A percentile compares a stretch with the other conserved stretches of the same genome.
Evolutionary conservation across 768 basidiomycete genomes (phyloP).

Genomic region (Pisolithus microcarpus): DNA sequence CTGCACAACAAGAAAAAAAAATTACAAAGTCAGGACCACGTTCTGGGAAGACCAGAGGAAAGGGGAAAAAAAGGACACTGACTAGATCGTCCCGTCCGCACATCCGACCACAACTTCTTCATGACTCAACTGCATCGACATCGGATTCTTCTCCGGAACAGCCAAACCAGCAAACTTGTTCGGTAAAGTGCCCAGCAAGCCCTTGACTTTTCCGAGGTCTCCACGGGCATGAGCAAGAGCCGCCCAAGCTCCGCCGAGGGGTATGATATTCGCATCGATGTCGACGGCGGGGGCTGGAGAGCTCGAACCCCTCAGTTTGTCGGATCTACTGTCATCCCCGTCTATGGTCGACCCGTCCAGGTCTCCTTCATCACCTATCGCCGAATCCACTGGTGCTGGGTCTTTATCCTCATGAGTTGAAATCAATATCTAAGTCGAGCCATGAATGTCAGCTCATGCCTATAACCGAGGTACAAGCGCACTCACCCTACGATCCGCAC

Average conservation of each 20-base stretch:
- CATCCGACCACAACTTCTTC: slow-evolving; percentile 90
- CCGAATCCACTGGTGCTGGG: slow-evolving; percentile 10
- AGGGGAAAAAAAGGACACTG: slow-evolving; percentile 25
- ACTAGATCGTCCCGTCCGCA: slow-evolving; percentile 91
- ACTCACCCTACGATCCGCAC: slow-evolving; percentile 74
- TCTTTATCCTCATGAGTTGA: slow-evolving; percentile 70
- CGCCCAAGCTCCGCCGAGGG: slow-evolving; percentile 70
- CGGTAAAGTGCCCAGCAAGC: slow-evolving; percentile 56
- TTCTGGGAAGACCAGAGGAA: too few relatives aligned
- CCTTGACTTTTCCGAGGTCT: slow-evolving; percentile 40
- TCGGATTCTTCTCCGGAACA: slow-evolving; percentile 87
- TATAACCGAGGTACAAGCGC: neutral
- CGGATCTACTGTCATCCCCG: neutral
- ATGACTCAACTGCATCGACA: slow-evolving; percentile 88
- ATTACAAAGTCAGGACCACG: slow-evolving; percentile 8
- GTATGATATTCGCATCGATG: slow-evolving; percentile 57
- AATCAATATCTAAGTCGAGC: slow-evolving; percentile 57
- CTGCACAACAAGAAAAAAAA: slow-evolving; percentile 23
- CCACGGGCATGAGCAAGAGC: slow-evolving; percentile 44
- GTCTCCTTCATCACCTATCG: slow-evolving; percentile 17
- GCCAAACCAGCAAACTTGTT: slow-evolving; percentile 70
- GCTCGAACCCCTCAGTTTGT: slow-evolving; percentile 8
- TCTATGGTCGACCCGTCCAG: slow-evolving; percentile 10
- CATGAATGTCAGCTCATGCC: neutral
- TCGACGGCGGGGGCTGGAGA: slow-evolving; percentile 40